Evolutionary conservation across 441 rosid genomes (phyloP).

Genomic region (Gossypium gossypioides): DNA sequence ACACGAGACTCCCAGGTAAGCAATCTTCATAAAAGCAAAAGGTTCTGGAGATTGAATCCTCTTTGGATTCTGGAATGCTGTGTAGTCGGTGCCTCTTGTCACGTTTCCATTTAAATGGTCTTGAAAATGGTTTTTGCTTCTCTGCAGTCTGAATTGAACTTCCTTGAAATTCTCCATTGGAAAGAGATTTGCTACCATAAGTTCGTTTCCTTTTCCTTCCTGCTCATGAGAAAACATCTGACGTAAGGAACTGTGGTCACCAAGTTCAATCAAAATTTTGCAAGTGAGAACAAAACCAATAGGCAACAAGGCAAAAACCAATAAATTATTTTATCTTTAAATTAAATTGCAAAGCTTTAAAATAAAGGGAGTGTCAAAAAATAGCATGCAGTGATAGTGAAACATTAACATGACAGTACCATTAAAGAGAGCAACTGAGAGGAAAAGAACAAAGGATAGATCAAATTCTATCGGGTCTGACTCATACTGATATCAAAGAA

Average conservation of each 20-base stretch:
- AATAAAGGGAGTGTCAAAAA: not conserved
- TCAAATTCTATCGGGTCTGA: not conserved
- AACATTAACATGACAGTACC: not conserved
- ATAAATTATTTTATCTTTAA: not conserved
- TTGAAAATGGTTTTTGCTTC: constrained; percentile 30
- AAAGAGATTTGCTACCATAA: constrained; percentile 17
- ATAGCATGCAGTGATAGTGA: not conserved
- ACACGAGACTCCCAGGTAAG: constrained; percentile 16
- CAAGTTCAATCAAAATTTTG: not conserved
- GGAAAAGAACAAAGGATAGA: not conserved
- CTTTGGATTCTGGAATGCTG: constrained; percentile 20
- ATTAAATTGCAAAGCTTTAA: not conserved
- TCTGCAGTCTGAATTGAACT: constrained; percentile 10
- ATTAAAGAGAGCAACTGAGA: not conserved
- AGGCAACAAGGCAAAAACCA: not conserved
- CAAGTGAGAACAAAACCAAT: not conserved
- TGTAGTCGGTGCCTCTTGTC: constrained; percentile 23
- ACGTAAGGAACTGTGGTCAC: not conserved
- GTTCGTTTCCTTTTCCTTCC: constrained; percentile 30
- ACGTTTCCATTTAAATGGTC: constrained; percentile 45
- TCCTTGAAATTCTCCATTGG: constrained; percentile 8
- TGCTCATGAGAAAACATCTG: constrained; percentile 15
- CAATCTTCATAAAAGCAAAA: constrained; percentile 12
- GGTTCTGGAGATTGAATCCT: constrained; percentile 1
- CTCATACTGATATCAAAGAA: constrained; percentile 1